These are phyloP conservation scores for Moelleriella libera DNA, from an alignment of 2,329 filamentous ascomycete species.

Conservation along the genomic window DNA sequence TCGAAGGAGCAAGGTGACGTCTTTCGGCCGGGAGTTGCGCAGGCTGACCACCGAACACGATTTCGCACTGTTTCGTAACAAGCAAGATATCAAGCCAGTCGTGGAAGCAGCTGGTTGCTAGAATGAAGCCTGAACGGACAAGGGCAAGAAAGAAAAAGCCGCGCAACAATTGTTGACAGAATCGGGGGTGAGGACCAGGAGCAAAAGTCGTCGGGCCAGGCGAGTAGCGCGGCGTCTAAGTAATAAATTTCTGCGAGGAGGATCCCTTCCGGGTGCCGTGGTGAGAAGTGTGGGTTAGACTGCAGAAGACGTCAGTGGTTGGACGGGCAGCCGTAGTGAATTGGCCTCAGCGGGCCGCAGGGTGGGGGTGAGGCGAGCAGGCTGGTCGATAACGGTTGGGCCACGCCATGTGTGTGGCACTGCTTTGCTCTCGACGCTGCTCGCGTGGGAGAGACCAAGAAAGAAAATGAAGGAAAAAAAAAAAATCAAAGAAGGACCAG, in stretches of 20 bases:
- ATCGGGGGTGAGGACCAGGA: not conserved
- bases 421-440: too few species aligned
- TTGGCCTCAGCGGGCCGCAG: constrained; percentile 6
- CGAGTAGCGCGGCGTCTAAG: constrained; percentile 2
- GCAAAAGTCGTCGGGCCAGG: constrained; percentile 1
- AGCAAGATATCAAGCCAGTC: not conserved
- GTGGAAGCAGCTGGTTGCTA: too few species aligned
- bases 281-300: not conserved
- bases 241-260: constrained; percentile 5
- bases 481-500: not conserved
- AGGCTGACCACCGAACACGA: too few species aligned
- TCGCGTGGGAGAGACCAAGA: not conserved
- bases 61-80: not conserved
- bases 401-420: not conserved
- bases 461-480: not conserved
- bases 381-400: constrained; percentile 3
- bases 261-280: constrained; percentile 1
- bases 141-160: not conserved
- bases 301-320: constrained; percentile 5
- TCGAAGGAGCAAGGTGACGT: not conserved
- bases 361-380: constrained; percentile 3
- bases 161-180: not conserved
- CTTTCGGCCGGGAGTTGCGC: not conserved
- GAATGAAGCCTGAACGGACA: too few species aligned
- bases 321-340: constrained; percentile 3